Conservation (phyloP, 805 yeast genomes). For the Candida ulmi region DNA sequence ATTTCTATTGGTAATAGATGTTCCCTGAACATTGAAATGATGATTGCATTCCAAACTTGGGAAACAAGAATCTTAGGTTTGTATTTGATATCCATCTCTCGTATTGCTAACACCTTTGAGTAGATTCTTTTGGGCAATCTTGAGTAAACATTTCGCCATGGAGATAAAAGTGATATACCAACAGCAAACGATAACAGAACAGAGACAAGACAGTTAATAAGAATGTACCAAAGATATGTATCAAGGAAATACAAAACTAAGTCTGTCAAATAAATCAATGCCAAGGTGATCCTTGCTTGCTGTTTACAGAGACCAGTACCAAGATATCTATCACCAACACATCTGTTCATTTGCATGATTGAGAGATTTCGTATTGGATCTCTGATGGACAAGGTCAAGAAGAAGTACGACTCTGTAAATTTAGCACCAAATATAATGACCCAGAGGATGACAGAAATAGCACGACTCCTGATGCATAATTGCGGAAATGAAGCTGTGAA, state of each 20-base stretch:
- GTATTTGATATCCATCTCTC: slow-evolving; percentile 32
- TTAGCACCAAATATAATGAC: slow-evolving; percentile 58
- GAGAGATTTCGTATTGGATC: slow-evolving; percentile 72
- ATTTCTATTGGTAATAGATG: slow-evolving; percentile 72
- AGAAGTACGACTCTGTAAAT: slow-evolving; percentile 73
- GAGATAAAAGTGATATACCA: slow-evolving; percentile 82
- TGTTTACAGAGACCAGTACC: slow-evolving; percentile 48
- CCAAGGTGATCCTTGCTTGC: slow-evolving; percentile 54
- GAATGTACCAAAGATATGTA: slow-evolving; percentile 81
- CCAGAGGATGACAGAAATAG: slow-evolving; percentile 69
- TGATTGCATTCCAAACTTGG: slow-evolving; percentile 80
- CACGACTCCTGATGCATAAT: slow-evolving; percentile 45
- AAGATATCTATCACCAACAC: slow-evolving; percentile 58
- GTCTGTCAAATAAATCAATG: slow-evolving; percentile 54
- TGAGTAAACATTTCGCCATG: slow-evolving; percentile 79
- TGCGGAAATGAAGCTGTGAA: slow-evolving; percentile 59
- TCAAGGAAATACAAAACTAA: slow-evolving; percentile 69
- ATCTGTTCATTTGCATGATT: slow-evolving; percentile 47
- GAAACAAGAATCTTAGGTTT: slow-evolving; percentile 54
- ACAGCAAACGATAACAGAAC: slow-evolving; percentile 64
- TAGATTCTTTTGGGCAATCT: slow-evolving; percentile 71
- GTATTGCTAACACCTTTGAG: slow-evolving; percentile 51
- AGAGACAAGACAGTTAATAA: slow-evolving; percentile 72
- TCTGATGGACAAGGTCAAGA: slow-evolving; percentile 63
- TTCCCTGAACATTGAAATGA: slow-evolving; percentile 77